Conservation (phyloP, 768 basidiomycete species). For the Macrolepiota fuliginosa region DNA sequence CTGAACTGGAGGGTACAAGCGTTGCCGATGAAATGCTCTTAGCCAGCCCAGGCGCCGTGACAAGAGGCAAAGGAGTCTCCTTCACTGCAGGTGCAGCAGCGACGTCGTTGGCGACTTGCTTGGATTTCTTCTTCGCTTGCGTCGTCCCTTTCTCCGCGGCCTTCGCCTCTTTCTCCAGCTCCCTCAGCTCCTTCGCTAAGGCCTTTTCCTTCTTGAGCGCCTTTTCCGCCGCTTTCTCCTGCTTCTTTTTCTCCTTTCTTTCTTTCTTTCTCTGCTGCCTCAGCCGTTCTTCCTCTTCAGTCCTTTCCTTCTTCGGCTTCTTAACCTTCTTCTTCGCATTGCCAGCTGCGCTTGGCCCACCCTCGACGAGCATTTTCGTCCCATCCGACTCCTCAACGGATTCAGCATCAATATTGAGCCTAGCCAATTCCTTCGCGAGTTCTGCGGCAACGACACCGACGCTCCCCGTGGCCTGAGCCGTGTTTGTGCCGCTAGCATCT, state of each 20-base stretch:
- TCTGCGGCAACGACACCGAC: not conserved
- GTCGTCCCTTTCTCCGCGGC: not conserved
- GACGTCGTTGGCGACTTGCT: not conserved
- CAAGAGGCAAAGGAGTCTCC: slow-evolving; percentile 8
- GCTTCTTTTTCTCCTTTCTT: slow-evolving; percentile 7
- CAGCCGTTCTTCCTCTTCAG: not conserved
- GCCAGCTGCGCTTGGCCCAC: not conserved
- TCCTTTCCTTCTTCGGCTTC: slow-evolving; percentile 14
- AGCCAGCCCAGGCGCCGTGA: slow-evolving; percentile 3
- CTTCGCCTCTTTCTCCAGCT: slow-evolving; percentile 2
- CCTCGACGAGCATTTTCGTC: not conserved
- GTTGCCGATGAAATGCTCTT: slow-evolving; percentile 13
- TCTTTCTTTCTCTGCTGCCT: slow-evolving; percentile 6
- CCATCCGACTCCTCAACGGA: not conserved
- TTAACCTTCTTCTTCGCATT: slow-evolving; percentile 12
- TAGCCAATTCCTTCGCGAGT: slow-evolving; percentile 1
- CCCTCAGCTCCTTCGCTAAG: not conserved
- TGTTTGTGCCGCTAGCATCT: not conserved
- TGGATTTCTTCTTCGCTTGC: not conserved
- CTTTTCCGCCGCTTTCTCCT: not conserved
- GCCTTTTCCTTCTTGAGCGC: not conserved
- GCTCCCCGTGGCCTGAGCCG: not conserved
- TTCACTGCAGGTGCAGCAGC: not conserved
- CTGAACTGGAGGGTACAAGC: slow-evolving; percentile 1
- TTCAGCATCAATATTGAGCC: not conserved